Evolutionary conservation across 371 early-diverging fungal genomes (phyloP).

Genomic region (Mortierella sp.): DNA sequence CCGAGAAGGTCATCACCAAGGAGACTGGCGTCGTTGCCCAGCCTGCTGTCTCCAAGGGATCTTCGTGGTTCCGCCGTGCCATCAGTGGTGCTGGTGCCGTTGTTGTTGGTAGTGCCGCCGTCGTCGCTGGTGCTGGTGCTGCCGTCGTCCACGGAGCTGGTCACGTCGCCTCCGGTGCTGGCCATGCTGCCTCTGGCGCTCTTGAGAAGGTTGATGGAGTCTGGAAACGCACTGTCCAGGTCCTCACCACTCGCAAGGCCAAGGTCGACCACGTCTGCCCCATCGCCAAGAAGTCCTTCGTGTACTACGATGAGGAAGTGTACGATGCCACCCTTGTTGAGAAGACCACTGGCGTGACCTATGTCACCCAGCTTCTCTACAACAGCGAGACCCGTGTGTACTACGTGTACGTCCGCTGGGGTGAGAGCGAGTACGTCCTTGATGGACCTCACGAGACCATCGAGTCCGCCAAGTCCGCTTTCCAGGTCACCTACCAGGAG

Average conservation of each 20-base stretch:
- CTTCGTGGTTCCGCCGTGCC: conserved; percentile 31
- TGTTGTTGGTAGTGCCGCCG: no score
- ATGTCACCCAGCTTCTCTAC: conserved; percentile 6
- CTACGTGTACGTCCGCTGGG: conserved; percentile 18
- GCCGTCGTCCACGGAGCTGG: no score
- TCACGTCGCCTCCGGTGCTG: no score
- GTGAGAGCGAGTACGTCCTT: conserved; percentile 11
- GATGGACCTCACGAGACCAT: conserved; percentile 28
- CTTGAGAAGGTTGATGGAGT: conserved; percentile 16
- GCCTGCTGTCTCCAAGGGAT: conserved; percentile 28
- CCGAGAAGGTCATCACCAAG: background rate
- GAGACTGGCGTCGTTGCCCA: conserved; percentile 8
- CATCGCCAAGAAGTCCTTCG: conserved; percentile 9
- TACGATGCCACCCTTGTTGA: background rate
- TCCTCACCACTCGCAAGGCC: conserved; percentile 15
- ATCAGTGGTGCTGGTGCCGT: conserved; percentile 19
- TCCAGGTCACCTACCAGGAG: conserved; percentile 6
- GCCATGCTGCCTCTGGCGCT: conserved; percentile 15
- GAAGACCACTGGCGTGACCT: conserved; percentile 15
- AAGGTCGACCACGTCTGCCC: conserved; percentile 7
- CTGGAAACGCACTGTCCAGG: conserved; percentile 17
- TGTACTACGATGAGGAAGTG: conserved; percentile 15
- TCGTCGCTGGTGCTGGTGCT: no score
- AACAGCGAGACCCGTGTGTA: conserved; percentile 6
- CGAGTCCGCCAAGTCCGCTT: conserved; percentile 25